Evolutionary conservation across 164 flowering plant species (phyloP).

Genomic region (Macadamia integrifolia): DNA sequence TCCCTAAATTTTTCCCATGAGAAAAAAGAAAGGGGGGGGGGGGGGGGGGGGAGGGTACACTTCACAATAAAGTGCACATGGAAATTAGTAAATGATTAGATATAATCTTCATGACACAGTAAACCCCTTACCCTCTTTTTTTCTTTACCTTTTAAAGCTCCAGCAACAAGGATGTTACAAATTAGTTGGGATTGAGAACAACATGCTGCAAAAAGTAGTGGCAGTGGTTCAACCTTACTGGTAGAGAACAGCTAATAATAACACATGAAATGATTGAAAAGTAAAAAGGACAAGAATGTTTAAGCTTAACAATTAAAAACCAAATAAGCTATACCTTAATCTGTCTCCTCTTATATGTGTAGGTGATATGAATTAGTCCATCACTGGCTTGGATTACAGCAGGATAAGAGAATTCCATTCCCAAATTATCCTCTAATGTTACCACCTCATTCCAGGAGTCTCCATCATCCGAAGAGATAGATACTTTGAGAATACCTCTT

Average conservation of each 20-base stretch:
- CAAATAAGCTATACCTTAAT: constrained; percentile 47
- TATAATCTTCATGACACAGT: no score
- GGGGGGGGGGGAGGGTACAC: no score
- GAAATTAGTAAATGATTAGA: no score
- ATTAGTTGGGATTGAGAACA: constrained; percentile 36
- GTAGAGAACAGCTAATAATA: not conserved
- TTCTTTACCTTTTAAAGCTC: no score
- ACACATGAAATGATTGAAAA: not conserved
- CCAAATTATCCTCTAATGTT: constrained; percentile 61
- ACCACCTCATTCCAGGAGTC: constrained; percentile 70
- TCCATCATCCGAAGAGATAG: constrained; percentile 70
- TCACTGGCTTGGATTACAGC: constrained; percentile 76
- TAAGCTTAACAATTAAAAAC: not conserved
- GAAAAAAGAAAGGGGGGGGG: no score
- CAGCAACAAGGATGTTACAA: not conserved
- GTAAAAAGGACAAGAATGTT: not conserved
- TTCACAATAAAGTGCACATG: no score
- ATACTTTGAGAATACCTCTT: constrained; percentile 75
- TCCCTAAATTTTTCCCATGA: no score
- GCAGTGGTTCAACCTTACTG: constrained; percentile 1
- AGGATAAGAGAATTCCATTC: constrained; percentile 92
- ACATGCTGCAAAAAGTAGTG: constrained; percentile 41
- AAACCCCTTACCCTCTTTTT: no score
- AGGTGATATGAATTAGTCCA: constrained; percentile 64
- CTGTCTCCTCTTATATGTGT: constrained; percentile 78